Percentiles rank a stretch among this genome's conserved stretches.
These are phyloP conservation scores for Barnettozyma sucrosica DNA, from an alignment of 805 yeast species.

Conservation along the genomic window DNA sequence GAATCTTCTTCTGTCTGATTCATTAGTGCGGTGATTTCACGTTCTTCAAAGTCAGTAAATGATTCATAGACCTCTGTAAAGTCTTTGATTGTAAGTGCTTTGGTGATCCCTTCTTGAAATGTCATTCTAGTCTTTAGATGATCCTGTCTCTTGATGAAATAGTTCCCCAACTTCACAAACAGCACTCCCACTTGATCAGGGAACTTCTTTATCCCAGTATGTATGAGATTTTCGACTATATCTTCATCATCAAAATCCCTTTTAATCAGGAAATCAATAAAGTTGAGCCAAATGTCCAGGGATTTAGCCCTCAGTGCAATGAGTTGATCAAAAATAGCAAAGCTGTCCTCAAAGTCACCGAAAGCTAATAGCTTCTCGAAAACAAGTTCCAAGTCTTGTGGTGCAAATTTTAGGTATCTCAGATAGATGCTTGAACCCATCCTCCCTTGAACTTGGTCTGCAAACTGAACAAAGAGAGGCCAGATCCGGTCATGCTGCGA, in stretches of 20 bases:
- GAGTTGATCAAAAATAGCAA: conserved; percentile 30
- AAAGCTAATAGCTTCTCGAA: conserved; percentile 30
- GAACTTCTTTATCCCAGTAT: conserved; percentile 35
- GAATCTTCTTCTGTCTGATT: conserved; percentile 12
- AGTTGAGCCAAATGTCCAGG: conserved; percentile 42
- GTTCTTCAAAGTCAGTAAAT: conserved; percentile 56
- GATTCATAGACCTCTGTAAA: conserved; percentile 61
- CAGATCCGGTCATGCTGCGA: conserved; percentile 54
- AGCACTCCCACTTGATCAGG: conserved; percentile 57
- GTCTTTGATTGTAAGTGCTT: conserved; percentile 48
- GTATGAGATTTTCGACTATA: conserved; percentile 32
- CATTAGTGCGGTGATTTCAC: conserved; percentile 27
- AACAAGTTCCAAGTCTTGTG: conserved; percentile 28
- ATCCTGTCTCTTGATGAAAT: conserved; percentile 36
- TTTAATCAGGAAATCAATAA: conserved; percentile 35
- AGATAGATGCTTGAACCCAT: conserved; percentile 25
- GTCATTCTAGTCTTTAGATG: conserved; percentile 34
- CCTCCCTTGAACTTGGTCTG: conserved; percentile 37
- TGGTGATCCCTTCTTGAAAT: conserved; percentile 43
- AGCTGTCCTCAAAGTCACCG: conserved; percentile 27
- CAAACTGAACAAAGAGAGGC: conserved; percentile 46
- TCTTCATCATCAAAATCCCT: conserved; percentile 11
- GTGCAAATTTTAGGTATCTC: conserved; percentile 29
- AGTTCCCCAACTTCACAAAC: conserved; percentile 42
- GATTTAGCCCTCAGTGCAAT: conserved; percentile 35